These are phyloP conservation scores for Talaromyces amestolkiae DNA, from an alignment of 2,329 filamentous ascomycete species.

Conservation along the genomic window DNA sequence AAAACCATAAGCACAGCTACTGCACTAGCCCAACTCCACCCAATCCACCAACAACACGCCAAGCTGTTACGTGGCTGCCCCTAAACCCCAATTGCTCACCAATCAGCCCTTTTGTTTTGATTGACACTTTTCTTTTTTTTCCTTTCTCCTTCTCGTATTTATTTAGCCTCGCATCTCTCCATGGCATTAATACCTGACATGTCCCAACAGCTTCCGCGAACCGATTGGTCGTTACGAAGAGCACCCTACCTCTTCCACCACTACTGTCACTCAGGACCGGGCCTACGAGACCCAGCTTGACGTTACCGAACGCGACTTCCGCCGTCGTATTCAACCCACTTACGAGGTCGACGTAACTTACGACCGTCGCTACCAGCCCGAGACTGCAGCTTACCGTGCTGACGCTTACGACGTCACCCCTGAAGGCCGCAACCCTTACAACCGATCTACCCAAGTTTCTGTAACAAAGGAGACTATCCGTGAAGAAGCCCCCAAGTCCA, in stretches of 20 bases:
- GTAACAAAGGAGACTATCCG: slow-evolving; percentile 52
- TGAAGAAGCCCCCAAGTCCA: slow-evolving; percentile 54
- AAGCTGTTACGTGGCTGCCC: slow-evolving; percentile 20
- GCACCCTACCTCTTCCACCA: slow-evolving; percentile 33
- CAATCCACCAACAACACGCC: slow-evolving; percentile 17
- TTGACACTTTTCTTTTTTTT: slow-evolving; percentile 22
- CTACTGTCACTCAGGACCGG: slow-evolving; percentile 36
- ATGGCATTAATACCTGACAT: slow-evolving; percentile 25
- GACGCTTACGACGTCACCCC: slow-evolving; percentile 38
- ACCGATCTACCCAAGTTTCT: slow-evolving; percentile 48
- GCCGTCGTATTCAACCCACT: slow-evolving; percentile 58
- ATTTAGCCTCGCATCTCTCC: slow-evolving; percentile 15
- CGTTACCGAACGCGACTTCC: slow-evolving; percentile 61
- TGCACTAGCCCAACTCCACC: slow-evolving; percentile 12
- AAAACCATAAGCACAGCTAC: slow-evolving; percentile 7
- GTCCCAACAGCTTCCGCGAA: slow-evolving; percentile 53
- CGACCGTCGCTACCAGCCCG: slow-evolving; percentile 36
- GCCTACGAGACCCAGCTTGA: slow-evolving; percentile 51
- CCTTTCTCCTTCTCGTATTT: slow-evolving; percentile 5
- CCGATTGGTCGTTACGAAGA: slow-evolving; percentile 47
- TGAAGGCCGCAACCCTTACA: slow-evolving; percentile 42
- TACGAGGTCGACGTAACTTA: slow-evolving; percentile 48
- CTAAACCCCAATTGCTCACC: slow-evolving; percentile 17
- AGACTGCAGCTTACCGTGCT: slow-evolving; percentile 27
- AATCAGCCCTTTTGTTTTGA: slow-evolving; percentile 25